Evolutionary conservation across 306 rosid species (phyloP), one percentile per base, ranked within the genome.

Genomic region (Parietaria judaica): DNA sequence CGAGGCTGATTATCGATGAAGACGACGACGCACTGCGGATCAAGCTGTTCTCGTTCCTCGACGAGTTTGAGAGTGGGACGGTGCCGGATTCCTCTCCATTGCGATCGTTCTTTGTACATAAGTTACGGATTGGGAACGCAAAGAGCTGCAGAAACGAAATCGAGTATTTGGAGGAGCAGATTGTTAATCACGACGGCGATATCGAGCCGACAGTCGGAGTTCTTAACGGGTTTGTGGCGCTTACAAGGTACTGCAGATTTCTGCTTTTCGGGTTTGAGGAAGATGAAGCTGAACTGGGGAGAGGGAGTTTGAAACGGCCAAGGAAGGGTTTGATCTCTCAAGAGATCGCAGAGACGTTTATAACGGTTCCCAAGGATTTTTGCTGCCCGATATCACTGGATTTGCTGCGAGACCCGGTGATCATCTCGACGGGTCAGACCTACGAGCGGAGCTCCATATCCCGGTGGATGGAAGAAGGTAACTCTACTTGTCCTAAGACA

Each of bases 391-490:
- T 88, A 48, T 78, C 95, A 0, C 70, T 88, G 87, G 98, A 88
- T 71, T 65, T 91, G 81, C 85, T 91, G 98, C 77, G 72, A 47
- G 98, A 91, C 53, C 98, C 98, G 0, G 98, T 88, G 74, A 86
- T 83, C 10, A 75, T 91, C 58, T 73, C 95, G 4, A 88, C 98
- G 0, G 98, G 98, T 35, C 96, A 91, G 80, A 88, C 98, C 0
- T 91, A 85, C 56, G 98, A 88, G 14, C 77, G 98, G 60, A 74
- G 82, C 63, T 86, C 84, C 0, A 91, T 91, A 57, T 67, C 92
- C 0, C 73, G 98, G 83, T 91, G 98, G 98, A 60, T 86, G 86
- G 96, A 88, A 63, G 98, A 88, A 72, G 96, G 98, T 65, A 95
- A 91, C 71, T 85, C 84, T 51, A 82, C 76, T 70, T 91, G 98